phyloP scores from a whole-genome alignment of 768 basidiomycete genomes.

The Jaapia argillacea region DNA sequence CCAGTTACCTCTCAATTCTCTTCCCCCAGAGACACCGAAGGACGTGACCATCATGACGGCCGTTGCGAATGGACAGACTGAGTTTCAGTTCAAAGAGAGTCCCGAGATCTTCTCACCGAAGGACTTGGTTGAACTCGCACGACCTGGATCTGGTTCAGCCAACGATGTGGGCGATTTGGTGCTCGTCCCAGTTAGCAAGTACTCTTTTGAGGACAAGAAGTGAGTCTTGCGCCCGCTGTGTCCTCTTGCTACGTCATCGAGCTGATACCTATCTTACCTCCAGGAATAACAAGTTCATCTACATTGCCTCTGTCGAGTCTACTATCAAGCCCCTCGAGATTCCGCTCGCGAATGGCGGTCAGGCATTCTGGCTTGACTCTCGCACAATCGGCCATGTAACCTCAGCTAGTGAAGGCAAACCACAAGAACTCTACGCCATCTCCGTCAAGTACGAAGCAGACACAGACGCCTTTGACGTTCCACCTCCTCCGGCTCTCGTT shows the following conservation, averaged over 20 bases:
- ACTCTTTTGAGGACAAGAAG: constrained; percentile 67
- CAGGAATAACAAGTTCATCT: constrained; percentile 66
- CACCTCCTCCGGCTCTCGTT: constrained; percentile 35
- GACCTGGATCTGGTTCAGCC: constrained; percentile 57
- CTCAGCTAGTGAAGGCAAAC: constrained; percentile 36
- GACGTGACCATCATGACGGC: constrained; percentile 1
- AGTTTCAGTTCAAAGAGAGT: constrained; percentile 52
- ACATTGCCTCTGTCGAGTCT: constrained; percentile 48
- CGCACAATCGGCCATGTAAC: constrained; percentile 66
- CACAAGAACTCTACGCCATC: constrained; percentile 49
- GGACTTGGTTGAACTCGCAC: constrained; percentile 57
- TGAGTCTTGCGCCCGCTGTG: no score
- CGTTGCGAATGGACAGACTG: constrained; percentile 5
- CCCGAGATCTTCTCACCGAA: constrained; percentile 57
- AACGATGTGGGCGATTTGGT: constrained; percentile 63
- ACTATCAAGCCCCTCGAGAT: constrained; percentile 40
- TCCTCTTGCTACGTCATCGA: neutral
- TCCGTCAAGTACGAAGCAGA: constrained; percentile 35
- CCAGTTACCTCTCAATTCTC: constrained; percentile 37
- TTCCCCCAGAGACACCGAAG: constrained; percentile 1
- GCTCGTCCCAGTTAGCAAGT: constrained; percentile 55
- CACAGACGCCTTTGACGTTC: constrained; percentile 14
- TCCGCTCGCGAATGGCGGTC: constrained; percentile 58
- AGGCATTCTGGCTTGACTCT: constrained; percentile 70
- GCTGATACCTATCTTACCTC: neutral